Conservation (phyloP, 345 rosid species). For the Melaleuca quinquenervia region DNA sequence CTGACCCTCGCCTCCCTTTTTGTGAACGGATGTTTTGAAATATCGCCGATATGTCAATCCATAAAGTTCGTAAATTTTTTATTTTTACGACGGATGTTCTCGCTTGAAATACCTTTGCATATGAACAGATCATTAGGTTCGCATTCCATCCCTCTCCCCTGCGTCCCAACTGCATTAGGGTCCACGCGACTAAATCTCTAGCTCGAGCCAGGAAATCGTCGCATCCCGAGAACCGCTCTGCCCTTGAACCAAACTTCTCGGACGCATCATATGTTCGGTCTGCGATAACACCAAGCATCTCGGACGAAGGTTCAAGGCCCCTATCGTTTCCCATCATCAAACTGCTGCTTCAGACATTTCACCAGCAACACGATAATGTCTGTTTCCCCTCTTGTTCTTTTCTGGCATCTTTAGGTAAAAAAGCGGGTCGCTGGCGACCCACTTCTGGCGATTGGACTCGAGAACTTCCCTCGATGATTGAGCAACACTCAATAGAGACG, state of each 20-base stretch:
- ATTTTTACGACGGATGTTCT: not conserved
- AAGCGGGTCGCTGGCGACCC: not conserved
- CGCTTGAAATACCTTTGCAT: not conserved
- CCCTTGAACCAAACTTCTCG: not conserved
- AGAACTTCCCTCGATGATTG: not conserved
- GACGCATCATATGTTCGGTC: not conserved
- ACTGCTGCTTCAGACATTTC: not conserved
- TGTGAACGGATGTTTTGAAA: not conserved
- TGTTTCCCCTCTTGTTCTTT: not conserved
- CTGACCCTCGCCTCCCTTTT: not conserved
- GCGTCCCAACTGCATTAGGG: not conserved
- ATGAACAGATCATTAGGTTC: not conserved
- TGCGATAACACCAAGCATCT: not conserved
- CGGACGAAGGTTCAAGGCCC: not conserved
- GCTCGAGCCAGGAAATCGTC: not conserved
- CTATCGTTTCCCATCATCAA: not conserved
- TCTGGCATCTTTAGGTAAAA: not conserved
- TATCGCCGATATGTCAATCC: not conserved
- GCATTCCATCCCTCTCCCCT: rapidly evolving
- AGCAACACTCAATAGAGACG: not conserved
- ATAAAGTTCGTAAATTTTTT: not conserved
- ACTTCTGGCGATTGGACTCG: not conserved
- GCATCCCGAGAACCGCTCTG: not conserved
- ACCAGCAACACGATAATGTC: not conserved
- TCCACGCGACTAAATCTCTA: not conserved